Evolutionary conservation across 768 basidiomycete genomes (phyloP).

Genomic region (Tylopilus cervinicoccineus): DNA sequence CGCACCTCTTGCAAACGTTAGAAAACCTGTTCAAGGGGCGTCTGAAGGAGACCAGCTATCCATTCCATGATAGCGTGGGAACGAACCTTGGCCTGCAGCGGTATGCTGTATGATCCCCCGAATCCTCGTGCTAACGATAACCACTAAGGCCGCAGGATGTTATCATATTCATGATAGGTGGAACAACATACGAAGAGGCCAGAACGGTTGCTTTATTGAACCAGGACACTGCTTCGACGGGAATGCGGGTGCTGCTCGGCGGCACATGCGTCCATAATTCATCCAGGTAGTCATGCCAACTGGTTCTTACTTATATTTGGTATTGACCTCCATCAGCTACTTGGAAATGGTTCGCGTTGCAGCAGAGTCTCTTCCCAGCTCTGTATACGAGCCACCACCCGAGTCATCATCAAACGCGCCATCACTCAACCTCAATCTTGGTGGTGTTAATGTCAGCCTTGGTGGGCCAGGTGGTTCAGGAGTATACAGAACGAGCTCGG

Average conservation of each 20-base stretch:
- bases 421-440: conserved; percentile 86
- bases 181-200: conserved; percentile 95
- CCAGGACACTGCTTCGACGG: conserved; percentile 64
- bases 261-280: conserved; percentile 97
- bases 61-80: conserved; percentile 75
- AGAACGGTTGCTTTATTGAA: conserved; percentile 82
- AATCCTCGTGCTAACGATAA: conserved; percentile 2
- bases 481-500: conserved; percentile 77
- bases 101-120: conserved; percentile 32
- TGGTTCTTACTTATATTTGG: background rate
- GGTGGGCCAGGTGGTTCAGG: conserved; percentile 83
- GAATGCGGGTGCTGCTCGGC: conserved; percentile 79
- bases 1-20: conserved; percentile 88
- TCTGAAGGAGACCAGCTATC: conserved; percentile 84
- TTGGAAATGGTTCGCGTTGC: conserved; percentile 84
- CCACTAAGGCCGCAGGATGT: conserved; percentile 82
- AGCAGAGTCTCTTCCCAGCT: conserved; percentile 54
- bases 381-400: conserved; percentile 71
- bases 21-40: conserved; percentile 86
- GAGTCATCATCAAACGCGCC: conserved; percentile 72
- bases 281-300: conserved; percentile 52
- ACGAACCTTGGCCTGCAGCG: conserved; percentile 68
- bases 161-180: conserved; percentile 95
- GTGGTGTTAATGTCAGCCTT: conserved; percentile 89
- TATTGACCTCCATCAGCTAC: conserved; percentile 49